Base-by-base conservation (phyloP, 2,329 filamentous ascomycete species). In the Diaporthe nobilis region DNA sequence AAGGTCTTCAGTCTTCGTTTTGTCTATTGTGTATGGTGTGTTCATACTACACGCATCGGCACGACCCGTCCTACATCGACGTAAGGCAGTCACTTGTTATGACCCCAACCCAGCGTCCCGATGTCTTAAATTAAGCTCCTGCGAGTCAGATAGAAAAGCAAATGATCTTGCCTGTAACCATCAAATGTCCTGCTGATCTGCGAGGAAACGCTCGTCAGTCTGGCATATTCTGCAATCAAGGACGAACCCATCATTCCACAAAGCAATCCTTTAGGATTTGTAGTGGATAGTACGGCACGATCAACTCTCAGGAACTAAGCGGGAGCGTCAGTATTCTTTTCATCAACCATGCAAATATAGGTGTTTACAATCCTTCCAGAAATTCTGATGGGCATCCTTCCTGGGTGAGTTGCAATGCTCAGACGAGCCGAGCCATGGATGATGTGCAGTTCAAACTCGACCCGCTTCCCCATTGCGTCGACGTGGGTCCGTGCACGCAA, bases 401-500 rank as follows among this genome's bases (percentile, higher is more conserved):
- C n/a, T 47, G 12, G 15, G 6, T 20, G 31, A 25, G 3, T 39
- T 25, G 65, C 31, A 53, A 68, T 20, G 22, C 44, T 37, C 13
- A 25, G 47, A 25, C 8, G n/a, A 25, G 49, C 37, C 55, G 15
- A 25, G 34, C n/a, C 31, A n/a, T 31, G 8, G 15, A 31, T 31
- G 31, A 39, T 20, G 17, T 22, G 65, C 65, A 28, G 34, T 39
- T n/a, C 47, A 53, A 15, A 6, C 13, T 42, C n/a, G 65, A 70
- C 55, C 65, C 65, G 53, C 47, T 37, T 53, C 65, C 10, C 22
- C 31, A 20, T 51, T 53, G 47, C 22, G 31, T 39, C 25, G 22
- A 10, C 8, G 22, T n/a, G 22, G 47, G 65, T 70, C 65, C 65
- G 49, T 70, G 65, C 65, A 31, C 37, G 15, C 65, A 25, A 13